Base-by-base conservation (phyloP, 2,329 filamentous ascomycete genomes). In the Polytolypa hystricis region DNA sequence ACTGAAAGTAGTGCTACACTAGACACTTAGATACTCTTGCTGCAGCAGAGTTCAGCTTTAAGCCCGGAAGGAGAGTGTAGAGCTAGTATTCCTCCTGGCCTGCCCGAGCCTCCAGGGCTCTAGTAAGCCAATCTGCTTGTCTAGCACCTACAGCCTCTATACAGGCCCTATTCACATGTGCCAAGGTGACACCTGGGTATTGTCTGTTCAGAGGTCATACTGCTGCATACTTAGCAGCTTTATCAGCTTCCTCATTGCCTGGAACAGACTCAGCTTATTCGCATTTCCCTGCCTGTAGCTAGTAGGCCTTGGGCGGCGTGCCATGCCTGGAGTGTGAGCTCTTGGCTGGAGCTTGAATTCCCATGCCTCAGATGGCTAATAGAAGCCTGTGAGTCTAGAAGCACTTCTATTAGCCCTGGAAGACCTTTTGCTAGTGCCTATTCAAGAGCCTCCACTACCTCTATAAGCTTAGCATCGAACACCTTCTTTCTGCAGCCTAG, bases 171-270 rank as follows among this genome's bases (percentile, higher is more conserved):
- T 25, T 25, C n/a, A n/a, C n/a, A 25, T 25, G n/a, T 7, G 21
- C 21, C n/a, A 25, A 25, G 7, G 21, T 25, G n/a, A 25, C 21
- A 7, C 21, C n/a, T 7, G 21, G 21, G 21, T 25, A 25, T n/a
- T n/a, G 21, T 7, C n/a, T 25, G 21, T n/a, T 25, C 7, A 7
- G 21, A n/a, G 21, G 21, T 25, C 21, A 7, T 6, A 7, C 18
- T 3, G 38, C 38, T 28, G 33, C 34, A 11, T 12, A 15, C 16
- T 38, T 38, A 9, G 39, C 34, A 14, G 39, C 39, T 26, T 38
- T 28, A 25, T 41, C 39, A 18, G 34, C 39, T 28, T 21, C 26
- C 25, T 41, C 19, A 29, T 41, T 41, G 3, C 34, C 34, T 23
- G 32, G 30, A 12, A 37, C 28, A n/a, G 14, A 34, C 39, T 30